phyloP scores from a whole-genome alignment of 139 green algal species.

The Coelastrella sp. region DNA sequence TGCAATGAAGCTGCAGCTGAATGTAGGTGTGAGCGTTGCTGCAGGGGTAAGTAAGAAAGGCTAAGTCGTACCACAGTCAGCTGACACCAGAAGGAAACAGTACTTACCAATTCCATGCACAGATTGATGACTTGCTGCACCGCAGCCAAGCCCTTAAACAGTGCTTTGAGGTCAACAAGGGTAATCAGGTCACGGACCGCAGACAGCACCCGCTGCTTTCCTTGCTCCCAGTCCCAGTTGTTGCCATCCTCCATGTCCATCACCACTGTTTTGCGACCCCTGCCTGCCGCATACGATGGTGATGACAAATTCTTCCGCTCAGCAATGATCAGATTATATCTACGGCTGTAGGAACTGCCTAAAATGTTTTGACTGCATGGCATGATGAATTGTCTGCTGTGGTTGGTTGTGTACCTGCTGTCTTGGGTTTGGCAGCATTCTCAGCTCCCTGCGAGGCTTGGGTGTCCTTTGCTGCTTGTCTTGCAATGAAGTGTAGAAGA shows the following conservation, averaged over 20 bases:
- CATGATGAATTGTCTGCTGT: background rate
- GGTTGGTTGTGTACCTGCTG: slow-evolving; percentile 1
- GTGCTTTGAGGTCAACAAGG: slow-evolving; percentile 24
- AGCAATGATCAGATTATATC: background rate
- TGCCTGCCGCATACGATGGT: background rate
- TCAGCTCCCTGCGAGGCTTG: background rate
- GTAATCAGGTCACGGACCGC: slow-evolving; percentile 10
- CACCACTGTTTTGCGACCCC: slow-evolving; percentile 20
- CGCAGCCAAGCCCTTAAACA: slow-evolving; percentile 39
- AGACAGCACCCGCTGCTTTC: slow-evolving; percentile 24
- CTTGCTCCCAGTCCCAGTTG: slow-evolving; percentile 35
- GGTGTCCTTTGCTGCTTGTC: slow-evolving; percentile 12
- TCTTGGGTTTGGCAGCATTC: slow-evolving; percentile 8
- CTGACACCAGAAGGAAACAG: background rate
- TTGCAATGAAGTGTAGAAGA: slow-evolving; percentile 36
- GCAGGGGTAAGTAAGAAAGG: too few species aligned
- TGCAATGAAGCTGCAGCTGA: background rate
- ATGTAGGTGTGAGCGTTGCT: too few species aligned
- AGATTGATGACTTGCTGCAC: slow-evolving; percentile 37
- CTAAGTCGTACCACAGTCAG: too few species aligned
- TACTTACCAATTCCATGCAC: slow-evolving; percentile 43
- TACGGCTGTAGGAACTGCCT: background rate
- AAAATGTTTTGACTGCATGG: background rate
- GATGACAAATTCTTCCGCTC: background rate
- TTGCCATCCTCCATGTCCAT: background rate